Percentiles rank a stretch among this genome's conserved stretches.
phyloP scores from a whole-genome alignment of 495 filamentous ascomycete species.

The Lepraria neglecta region DNA sequence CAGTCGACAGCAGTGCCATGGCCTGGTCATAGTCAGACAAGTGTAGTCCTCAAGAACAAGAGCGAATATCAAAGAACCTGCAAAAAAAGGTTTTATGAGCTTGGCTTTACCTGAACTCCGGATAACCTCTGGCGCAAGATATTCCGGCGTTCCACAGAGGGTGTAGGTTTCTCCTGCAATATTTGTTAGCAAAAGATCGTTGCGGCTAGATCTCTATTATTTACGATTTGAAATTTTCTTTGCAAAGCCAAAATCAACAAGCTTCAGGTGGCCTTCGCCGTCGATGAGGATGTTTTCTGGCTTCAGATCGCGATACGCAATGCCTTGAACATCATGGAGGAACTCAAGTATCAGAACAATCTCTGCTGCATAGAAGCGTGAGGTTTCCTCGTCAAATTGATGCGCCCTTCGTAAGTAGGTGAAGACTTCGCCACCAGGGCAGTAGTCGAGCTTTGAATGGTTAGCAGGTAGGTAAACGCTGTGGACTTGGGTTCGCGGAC shows the following conservation, averaged over 20 bases:
- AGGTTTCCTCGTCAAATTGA: conserved; percentile 77
- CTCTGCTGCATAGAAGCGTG: conserved; percentile 92
- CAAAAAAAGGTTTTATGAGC: conserved; percentile 14
- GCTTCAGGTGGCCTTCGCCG: conserved; percentile 84
- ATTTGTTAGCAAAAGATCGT: not conserved
- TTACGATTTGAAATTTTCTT: conserved; percentile 64
- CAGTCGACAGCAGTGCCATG: conserved; percentile 97
- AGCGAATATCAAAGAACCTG: conserved; percentile 11
- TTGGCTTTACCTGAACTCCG: conserved; percentile 60
- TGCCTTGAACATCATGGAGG: conserved; percentile 73
- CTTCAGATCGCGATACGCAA: conserved; percentile 94
- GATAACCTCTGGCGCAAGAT: conserved; percentile 94
- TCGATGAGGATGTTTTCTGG: conserved; percentile 94
- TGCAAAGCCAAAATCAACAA: conserved; percentile 98
- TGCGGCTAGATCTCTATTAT: conserved; percentile 16
- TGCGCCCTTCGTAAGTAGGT: conserved; percentile 80
- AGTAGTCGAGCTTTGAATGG: conserved; percentile 64
- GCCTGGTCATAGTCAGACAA: conserved; percentile 38
- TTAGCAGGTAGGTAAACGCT: conserved; percentile 9
- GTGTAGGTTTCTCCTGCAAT: conserved; percentile 78
- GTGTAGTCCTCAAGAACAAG: conserved; percentile 3
- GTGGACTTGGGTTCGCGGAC: conserved; percentile 44
- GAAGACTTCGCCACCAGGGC: conserved; percentile 93
- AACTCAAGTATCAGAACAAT: conserved; percentile 90
- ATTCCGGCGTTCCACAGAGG: conserved; percentile 92